Percentiles rank a stretch among this genome's conserved stretches.
These are phyloP conservation scores for Thinopyrum elongatum DNA, from an alignment of 176 grass and related monocot species.

Conservation along the genomic window DNA sequence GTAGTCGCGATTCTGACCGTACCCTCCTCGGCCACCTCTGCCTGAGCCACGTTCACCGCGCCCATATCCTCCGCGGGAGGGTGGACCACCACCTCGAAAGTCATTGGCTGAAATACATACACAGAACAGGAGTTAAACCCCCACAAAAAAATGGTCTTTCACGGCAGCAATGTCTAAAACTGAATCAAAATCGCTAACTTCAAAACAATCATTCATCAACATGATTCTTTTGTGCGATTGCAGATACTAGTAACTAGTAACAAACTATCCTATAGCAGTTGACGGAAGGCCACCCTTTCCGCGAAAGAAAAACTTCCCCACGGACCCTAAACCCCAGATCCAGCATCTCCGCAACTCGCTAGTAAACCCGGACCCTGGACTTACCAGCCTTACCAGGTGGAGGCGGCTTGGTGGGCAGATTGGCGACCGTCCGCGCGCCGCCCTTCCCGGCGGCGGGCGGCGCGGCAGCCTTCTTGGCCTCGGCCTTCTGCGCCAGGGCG, in stretches of 20 bases:
- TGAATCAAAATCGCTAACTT: background rate
- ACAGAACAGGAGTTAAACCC: background rate
- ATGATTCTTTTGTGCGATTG: background rate
- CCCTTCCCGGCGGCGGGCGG: conserved; percentile 35
- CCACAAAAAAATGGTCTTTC: background rate
- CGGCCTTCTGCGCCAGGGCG: conserved; percentile 53
- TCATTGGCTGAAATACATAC: conserved; percentile 54
- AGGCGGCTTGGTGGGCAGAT: conserved; percentile 63
- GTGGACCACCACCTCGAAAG: conserved; percentile 13
- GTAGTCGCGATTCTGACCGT: conserved; percentile 45
- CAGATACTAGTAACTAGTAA: background rate
- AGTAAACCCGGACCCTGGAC: background rate
- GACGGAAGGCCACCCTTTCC: background rate
- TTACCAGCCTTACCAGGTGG: conserved; percentile 77
- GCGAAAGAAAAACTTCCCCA: background rate
- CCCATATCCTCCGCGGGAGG: conserved; percentile 50
- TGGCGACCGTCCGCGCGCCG: conserved; percentile 35
- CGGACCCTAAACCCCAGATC: conserved; percentile 42
- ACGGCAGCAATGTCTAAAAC: background rate
- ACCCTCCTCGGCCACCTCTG: conserved; percentile 58
- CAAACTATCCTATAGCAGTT: background rate
- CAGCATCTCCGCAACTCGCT: background rate
- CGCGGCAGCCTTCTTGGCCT: conserved; percentile 40
- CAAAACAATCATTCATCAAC: background rate
- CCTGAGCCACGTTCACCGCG: conserved; percentile 57